A percentile compares a stretch with the other conserved stretches of the same genome.
These are phyloP conservation scores for Porodaedalea pini DNA, from an alignment of 1,284 basidiomycete species.

Conservation along the genomic window DNA sequence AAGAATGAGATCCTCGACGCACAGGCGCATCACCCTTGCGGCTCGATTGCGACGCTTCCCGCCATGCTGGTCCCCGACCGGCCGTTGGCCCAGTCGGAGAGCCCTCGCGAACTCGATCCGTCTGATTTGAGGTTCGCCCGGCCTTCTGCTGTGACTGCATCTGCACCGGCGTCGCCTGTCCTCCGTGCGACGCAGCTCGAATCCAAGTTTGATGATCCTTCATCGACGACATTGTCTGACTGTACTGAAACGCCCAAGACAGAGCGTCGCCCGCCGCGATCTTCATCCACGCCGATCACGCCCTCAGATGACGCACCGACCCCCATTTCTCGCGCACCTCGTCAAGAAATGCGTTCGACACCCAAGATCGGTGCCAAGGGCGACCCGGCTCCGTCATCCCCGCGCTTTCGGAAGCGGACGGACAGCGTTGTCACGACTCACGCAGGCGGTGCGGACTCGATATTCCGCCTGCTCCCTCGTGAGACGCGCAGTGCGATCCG, in stretches of 20 bases:
- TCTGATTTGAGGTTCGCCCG: slow-evolving; percentile 69
- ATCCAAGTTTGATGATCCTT: background rate
- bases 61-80: slow-evolving; percentile 27
- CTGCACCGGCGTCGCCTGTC: slow-evolving; percentile 29
- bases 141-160: slow-evolving; percentile 66
- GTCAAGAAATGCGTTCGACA: slow-evolving; percentile 7
- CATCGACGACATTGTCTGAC: slow-evolving; percentile 1
- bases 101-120: slow-evolving; percentile 48
- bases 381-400: background rate
- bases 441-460: slow-evolving; percentile 89
- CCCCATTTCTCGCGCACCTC: slow-evolving; percentile 6
- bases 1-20: slow-evolving; percentile 24
- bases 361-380: background rate
- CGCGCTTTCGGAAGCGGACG: slow-evolving; percentile 44
- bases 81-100: slow-evolving; percentile 29
- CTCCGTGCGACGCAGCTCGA: slow-evolving; percentile 3
- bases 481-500: slow-evolving; percentile 87
- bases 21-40: slow-evolving; percentile 25
- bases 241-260: slow-evolving; percentile 24
- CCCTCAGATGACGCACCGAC: slow-evolving; percentile 3
- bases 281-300: slow-evolving; percentile 25
- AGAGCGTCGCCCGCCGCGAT: slow-evolving; percentile 26
- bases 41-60: slow-evolving; percentile 36
- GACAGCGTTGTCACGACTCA: slow-evolving; percentile 75
- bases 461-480: slow-evolving; percentile 94